Percentiles rank a stretch among this genome's conserved stretches.
Conservation (phyloP, 768 basidiomycete species). For the Suillus discolor region DNA sequence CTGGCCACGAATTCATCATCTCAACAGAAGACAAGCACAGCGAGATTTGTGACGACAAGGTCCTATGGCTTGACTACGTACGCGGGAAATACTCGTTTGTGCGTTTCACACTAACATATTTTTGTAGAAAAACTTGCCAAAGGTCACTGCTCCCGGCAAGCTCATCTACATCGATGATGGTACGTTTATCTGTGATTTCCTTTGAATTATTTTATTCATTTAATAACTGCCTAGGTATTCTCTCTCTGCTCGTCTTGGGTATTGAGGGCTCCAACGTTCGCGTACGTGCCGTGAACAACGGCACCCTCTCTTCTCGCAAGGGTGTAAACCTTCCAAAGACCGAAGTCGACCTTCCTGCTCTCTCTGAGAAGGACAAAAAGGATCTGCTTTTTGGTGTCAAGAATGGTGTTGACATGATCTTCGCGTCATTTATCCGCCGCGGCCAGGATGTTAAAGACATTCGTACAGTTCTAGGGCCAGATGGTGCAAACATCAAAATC, state of each 20-base stretch:
- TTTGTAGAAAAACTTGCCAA: conserved; percentile 81
- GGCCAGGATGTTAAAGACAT: conserved; percentile 95
- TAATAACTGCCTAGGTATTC: conserved; percentile 51
- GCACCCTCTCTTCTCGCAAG: conserved; percentile 92
- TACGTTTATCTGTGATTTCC: conserved; percentile 25
- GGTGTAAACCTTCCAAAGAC: conserved; percentile 99
- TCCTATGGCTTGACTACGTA: conserved; percentile 94
- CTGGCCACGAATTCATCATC: conserved; percentile 93
- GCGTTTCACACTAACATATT: conserved; percentile 7
- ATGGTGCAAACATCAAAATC: conserved; percentile 95
- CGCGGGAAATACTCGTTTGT: conserved; percentile 30
- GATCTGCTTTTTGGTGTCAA: conserved; percentile 93
- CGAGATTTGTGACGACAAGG: conserved; percentile 78
- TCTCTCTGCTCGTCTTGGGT: conserved; percentile 89
- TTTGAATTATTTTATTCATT: conserved; percentile 11
- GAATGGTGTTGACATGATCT: conserved; percentile 99
- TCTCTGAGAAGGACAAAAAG: conserved; percentile 97
- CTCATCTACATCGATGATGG: conserved; percentile 98
- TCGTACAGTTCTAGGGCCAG: conserved; percentile 89
- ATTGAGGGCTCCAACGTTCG: conserved; percentile 81
- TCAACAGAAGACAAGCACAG: conserved; percentile 82
- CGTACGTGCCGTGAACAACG: conserved; percentile 90
- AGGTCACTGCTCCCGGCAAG: conserved; percentile 96
- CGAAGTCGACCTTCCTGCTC: conserved; percentile 93
- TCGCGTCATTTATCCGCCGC: conserved; percentile 97